Evolutionary conservation across 2,329 filamentous ascomycete species (phyloP).

Genomic region (Coniella lustricola): DNA sequence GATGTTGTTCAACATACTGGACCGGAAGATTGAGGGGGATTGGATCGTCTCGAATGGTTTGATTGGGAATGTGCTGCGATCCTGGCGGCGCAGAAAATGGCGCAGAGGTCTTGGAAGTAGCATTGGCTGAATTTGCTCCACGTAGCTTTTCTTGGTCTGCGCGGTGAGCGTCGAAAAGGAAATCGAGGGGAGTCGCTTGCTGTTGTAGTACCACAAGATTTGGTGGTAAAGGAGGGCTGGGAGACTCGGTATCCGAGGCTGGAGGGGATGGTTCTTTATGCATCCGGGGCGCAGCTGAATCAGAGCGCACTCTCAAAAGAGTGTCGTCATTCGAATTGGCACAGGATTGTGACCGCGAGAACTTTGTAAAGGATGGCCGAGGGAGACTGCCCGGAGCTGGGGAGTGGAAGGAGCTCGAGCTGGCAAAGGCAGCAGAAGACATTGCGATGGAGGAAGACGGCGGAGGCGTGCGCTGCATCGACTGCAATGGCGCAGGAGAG

Average conservation of each 20-base stretch:
- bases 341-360: constrained; percentile 3
- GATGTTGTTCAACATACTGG: constrained; percentile 22
- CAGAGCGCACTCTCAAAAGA: constrained; percentile 25
- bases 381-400: constrained; percentile 86
- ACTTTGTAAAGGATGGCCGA: constrained; percentile 69
- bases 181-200: constrained; percentile 73
- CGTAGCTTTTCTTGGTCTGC: constrained; percentile 63
- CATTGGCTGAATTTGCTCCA: constrained; percentile 43
- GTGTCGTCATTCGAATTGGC: constrained; percentile 4
- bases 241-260: constrained; percentile 44
- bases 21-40: constrained; percentile 17
- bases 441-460: constrained; percentile 39
- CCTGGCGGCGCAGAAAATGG: constrained; percentile 47
- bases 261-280: constrained; percentile 44
- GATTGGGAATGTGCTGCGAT: constrained; percentile 22
- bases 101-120: constrained; percentile 31
- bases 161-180: constrained; percentile 83
- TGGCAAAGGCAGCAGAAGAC: constrained; percentile 64
- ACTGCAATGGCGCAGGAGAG: constrained; percentile 36
- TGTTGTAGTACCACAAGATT: constrained; percentile 27
- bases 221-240: constrained; percentile 35
- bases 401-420: constrained; percentile 81
- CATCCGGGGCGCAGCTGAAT: constrained; percentile 6
- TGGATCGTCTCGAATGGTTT: constrained; percentile 13
- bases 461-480: constrained; percentile 38